These are phyloP conservation scores for Rhodotorula taiwanensis DNA, from an alignment of 768 basidiomycete genomes.

Conservation along the genomic window DNA sequence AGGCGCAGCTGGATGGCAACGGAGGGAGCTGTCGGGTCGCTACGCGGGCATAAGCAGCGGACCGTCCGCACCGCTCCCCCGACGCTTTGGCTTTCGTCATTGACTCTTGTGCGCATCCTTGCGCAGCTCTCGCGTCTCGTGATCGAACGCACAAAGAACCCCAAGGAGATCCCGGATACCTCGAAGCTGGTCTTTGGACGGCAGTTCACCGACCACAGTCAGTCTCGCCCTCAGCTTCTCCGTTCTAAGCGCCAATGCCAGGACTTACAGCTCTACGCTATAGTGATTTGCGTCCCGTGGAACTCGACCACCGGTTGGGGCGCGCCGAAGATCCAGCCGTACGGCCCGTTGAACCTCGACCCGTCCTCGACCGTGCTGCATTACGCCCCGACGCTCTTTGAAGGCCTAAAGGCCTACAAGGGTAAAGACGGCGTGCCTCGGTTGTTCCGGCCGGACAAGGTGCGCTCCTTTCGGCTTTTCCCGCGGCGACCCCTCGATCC, in stretches of 20 bases:
- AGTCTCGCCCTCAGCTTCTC: neutral
- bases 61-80: no score
- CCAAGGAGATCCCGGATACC: slow-evolving; percentile 59
- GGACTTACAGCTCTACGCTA: no score
- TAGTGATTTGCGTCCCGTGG: slow-evolving; percentile 54
- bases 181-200: slow-evolving; percentile 72
- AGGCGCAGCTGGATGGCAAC: no score
- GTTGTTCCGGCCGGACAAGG: slow-evolving; percentile 74
- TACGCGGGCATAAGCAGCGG: no score
- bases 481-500: no score
- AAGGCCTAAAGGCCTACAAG: slow-evolving; percentile 90
- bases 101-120: no score
- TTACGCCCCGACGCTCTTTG: slow-evolving; percentile 83
- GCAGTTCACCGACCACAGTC: slow-evolving; percentile 53
- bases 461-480: slow-evolving; percentile 4
- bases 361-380: slow-evolving; percentile 81
- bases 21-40: no score
- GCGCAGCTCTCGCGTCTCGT: slow-evolving; percentile 27
- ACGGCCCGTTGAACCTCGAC: slow-evolving; percentile 65
- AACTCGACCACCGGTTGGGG: slow-evolving; percentile 68
- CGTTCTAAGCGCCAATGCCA: no score
- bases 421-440: slow-evolving; percentile 62
- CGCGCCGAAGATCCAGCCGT: slow-evolving; percentile 71
- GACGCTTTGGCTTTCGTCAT: no score
- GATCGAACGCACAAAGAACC: slow-evolving; percentile 45